phyloP scores from a whole-genome alignment of 345 rosid species.

The Eucalyptus tenuipes region DNA sequence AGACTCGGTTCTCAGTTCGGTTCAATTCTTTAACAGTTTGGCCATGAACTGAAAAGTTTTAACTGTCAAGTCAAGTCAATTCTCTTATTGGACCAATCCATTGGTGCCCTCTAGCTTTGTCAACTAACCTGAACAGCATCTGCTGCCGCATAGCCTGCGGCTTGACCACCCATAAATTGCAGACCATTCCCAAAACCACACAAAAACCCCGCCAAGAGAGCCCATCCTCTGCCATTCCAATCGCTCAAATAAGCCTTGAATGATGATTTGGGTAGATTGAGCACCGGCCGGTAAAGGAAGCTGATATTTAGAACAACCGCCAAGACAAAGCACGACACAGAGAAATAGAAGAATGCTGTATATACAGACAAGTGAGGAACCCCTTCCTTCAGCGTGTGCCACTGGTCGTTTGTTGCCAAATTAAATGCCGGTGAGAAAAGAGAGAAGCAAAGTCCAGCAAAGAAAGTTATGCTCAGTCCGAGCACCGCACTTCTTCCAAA shows the following conservation, averaged over 20 bases:
- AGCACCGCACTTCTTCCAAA: constrained; percentile 54
- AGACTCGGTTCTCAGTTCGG: neutral
- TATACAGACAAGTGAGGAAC: constrained; percentile 61
- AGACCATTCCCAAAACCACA: constrained; percentile 85
- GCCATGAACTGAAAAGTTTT: neutral
- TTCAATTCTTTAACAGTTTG: neutral
- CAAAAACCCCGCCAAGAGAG: constrained; percentile 62
- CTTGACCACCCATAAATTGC: constrained; percentile 87
- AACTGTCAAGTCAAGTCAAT: neutral
- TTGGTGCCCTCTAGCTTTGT: neutral
- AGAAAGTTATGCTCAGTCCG: constrained; percentile 51
- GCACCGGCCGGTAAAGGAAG: constrained; percentile 55
- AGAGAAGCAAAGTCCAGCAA: constrained; percentile 70
- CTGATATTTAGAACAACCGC: constrained; percentile 45
- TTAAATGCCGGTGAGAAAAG: constrained; percentile 88
- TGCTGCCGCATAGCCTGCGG: constrained; percentile 90
- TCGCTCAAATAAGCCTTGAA: constrained; percentile 53
- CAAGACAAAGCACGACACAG: constrained; percentile 41
- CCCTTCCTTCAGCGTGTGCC: constrained; percentile 59
- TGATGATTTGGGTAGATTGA: constrained; percentile 48
- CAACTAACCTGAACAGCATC: constrained; percentile 63
- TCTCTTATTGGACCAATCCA: neutral
- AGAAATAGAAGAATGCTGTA: constrained; percentile 78
- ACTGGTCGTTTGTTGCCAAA: constrained; percentile 82
- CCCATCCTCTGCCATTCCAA: constrained; percentile 81